Evolutionary conservation across 176 grass and related monocot species (phyloP), one percentile per base, ranked within the genome.

Genomic region (Juncus inflexus): DNA sequence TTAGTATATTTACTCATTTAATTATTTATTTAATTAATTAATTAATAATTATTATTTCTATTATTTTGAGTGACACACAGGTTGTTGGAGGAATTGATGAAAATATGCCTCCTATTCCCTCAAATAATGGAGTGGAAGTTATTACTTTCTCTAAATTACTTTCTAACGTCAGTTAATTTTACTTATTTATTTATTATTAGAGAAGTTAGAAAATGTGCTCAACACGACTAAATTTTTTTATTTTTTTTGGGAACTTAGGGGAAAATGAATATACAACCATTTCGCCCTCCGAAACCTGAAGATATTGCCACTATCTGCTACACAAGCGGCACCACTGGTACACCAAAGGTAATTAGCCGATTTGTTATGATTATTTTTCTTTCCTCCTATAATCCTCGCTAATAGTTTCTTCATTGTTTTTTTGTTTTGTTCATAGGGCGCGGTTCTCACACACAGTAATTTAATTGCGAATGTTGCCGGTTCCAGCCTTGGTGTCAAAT

Each of bases 291-390:
- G 60, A 97, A 86, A 80, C 85, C 88, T 80, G 65, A 89, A 79
- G 88, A 99, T 71, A 41, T 89, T 63, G 94, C 94, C 7, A 99
- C 94, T 55, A 84, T 99, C 40, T 99, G 94, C 78, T 99, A 99
- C 61, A 99, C 94, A 1, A 99, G 94, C 74, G 94, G 94, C 35
- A 99, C 94, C 56, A 99, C 88, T 47, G 88, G 94, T 49, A 99
- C 85, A 50, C 88, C 88, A 55, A 99, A 99, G 88, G 88, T 84
- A 77, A 16, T 73, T 15, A 40, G 71, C 38, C 58, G 6, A 37
- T 61, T 36, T 28, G 19, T 28, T 28, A 28, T 28, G 19, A 28
- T 28, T 28, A 35, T 10, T 15, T 45, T 15, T 42, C 56, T n/a
- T 10, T 55, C 7, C 15, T 53, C 10, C 64, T 12, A 7, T 50